Evolutionary conservation across 441 rosid species (phyloP).

Genomic region (Mallotus japonicus): DNA sequence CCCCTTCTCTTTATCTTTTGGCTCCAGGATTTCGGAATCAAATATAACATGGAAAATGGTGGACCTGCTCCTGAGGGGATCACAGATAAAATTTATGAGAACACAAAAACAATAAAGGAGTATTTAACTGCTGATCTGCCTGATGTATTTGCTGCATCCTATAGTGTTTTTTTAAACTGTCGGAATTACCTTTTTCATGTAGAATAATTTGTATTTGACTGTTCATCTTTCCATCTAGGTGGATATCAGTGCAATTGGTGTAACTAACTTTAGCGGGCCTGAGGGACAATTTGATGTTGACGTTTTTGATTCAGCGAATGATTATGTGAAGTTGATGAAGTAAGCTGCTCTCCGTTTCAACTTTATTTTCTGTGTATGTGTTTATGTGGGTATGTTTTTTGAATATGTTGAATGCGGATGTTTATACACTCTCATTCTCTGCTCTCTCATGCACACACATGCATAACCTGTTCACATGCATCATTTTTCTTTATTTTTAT

Average conservation of each 20-base stretch:
- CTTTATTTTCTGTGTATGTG: conserved; percentile 1
- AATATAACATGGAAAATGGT: conserved; percentile 99
- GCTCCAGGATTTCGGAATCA: conserved; percentile 94
- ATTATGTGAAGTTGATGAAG: conserved; percentile 93
- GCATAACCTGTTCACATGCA: background rate
- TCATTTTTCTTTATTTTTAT: too few relatives aligned
- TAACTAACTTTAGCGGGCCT: conserved; percentile 69
- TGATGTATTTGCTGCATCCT: conserved; percentile 47
- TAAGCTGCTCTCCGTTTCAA: conserved; percentile 39
- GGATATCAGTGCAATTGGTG: conserved; percentile 67
- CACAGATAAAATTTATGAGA: conserved; percentile 91
- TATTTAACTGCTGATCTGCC: conserved; percentile 80
- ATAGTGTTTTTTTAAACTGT: background rate
- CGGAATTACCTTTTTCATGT: background rate
- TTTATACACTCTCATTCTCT: background rate
- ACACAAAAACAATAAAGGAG: conserved; percentile 84
- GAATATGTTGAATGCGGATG: background rate
- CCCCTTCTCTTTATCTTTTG: background rate
- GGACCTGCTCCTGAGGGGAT: conserved; percentile 99
- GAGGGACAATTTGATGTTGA: conserved; percentile 89
- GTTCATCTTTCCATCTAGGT: conserved; percentile 44
- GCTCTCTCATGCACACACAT: background rate
- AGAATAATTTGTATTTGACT: conserved; percentile 8
- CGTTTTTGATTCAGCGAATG: conserved; percentile 88
- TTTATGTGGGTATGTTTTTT: background rate